Percentiles rank a stretch among this genome's conserved stretches.
These are phyloP conservation scores for Biscogniauxia marginata DNA, from an alignment of 2,329 filamentous ascomycete genomes.

Conservation along the genomic window DNA sequence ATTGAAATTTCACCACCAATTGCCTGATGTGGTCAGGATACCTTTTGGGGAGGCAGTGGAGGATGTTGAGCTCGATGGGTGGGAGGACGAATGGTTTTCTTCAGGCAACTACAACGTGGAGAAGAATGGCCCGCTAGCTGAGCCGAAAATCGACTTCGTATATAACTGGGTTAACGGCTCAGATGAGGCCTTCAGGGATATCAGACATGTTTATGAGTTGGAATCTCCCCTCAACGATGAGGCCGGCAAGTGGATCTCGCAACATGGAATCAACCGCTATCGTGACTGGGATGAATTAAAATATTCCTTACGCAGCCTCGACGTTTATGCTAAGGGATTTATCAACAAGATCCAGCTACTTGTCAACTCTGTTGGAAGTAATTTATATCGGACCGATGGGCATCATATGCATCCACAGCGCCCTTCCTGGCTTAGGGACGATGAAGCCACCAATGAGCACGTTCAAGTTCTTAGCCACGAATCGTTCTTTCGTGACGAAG, in stretches of 20 bases:
- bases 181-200: constrained; percentile 36
- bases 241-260: constrained; percentile 39
- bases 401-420: constrained; percentile 31
- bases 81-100: constrained; percentile 43
- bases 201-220: constrained; percentile 38
- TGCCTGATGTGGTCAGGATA: constrained; percentile 41
- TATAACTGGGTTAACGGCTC: constrained; percentile 46
- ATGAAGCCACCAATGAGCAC: constrained; percentile 27
- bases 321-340: constrained; percentile 39
- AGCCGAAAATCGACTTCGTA: constrained; percentile 44
- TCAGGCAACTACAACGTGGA: constrained; percentile 33
- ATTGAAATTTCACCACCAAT: constrained; percentile 16
- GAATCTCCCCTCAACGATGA: constrained; percentile 40
- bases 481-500: constrained; percentile 40
- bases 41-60: constrained; percentile 38
- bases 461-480: constrained; percentile 41
- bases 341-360: constrained; percentile 43
- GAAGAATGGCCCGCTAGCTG: constrained; percentile 31
- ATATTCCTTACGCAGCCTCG: constrained; percentile 42
- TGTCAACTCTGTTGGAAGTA: constrained; percentile 38
- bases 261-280: constrained; percentile 42
- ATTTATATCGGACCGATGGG: constrained; percentile 22
- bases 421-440: constrained; percentile 38
- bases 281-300: constrained; percentile 45
- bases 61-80: constrained; percentile 38